Conservation (phyloP, 106 monocot genomes). For the Dioscorea zingiberensis region DNA sequence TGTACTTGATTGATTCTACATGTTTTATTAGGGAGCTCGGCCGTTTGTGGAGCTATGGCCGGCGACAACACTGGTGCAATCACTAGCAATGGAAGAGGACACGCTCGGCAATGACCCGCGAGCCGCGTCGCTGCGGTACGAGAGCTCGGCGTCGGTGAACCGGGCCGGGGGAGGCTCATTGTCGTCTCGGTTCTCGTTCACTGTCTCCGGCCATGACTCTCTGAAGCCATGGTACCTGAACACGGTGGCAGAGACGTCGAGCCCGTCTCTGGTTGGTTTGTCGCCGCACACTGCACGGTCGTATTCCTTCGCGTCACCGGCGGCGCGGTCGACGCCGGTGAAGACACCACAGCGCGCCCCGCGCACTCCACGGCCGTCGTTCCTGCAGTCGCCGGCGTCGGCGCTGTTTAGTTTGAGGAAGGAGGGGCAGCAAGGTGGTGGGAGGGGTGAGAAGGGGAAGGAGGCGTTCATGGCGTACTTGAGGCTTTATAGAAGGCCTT, state of each 20-base stretch:
- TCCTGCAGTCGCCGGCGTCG: conserved; percentile 65
- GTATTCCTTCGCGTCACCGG: conserved; percentile 58
- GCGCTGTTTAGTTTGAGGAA: conserved; percentile 28
- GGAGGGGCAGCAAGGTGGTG: conserved; percentile 17
- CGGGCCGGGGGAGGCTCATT: conserved; percentile 16
- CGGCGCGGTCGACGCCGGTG: conserved; percentile 13
- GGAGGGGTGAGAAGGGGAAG: conserved; percentile 10
- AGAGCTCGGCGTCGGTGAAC: conserved; percentile 12
- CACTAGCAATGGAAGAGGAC: conserved; percentile 43
- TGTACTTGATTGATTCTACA: too few species aligned
- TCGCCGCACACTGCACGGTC: conserved; percentile 43
- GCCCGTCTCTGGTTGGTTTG: conserved; percentile 42
- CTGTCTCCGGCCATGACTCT: conserved; percentile 58
- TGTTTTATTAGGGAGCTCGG: conserved; percentile 52
- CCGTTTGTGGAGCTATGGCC: conserved; percentile 59
- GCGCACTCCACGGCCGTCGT: conserved; percentile 80
- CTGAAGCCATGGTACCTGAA: conserved; percentile 75
- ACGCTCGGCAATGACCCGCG: conserved; percentile 34
- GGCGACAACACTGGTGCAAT: conserved; percentile 36
- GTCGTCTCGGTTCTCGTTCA: conserved; percentile 73
- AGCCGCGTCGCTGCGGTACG: conserved; percentile 53
- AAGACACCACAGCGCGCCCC: conserved; percentile 17
- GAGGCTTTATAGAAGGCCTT: conserved; percentile 67
- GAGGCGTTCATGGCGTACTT: conserved; percentile 51
- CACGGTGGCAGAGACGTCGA: conserved; percentile 23